Evolutionary conservation across 331 rosid species (phyloP), one percentile per base, ranked within the genome.

Genomic region (Stylosanthes scabra): DNA sequence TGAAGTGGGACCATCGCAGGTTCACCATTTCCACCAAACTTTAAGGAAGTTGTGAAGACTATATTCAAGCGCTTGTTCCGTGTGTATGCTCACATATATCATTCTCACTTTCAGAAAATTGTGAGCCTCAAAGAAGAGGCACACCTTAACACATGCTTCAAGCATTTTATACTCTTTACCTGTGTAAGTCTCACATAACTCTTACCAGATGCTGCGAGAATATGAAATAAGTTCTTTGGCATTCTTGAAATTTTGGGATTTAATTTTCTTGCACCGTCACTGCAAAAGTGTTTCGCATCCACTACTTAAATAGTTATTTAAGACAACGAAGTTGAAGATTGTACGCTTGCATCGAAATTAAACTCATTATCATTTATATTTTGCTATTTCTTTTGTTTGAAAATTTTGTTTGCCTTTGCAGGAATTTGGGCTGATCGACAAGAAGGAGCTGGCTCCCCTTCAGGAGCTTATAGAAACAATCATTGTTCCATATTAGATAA

Each of bases 111-210:
- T 66, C 99, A 96, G 90, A 95, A 95, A 86, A 95, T 95, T 74
- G 98, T 95, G 86, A 90, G 96, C 87, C 96, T 95, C 57, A 95
- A 95, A 91, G 99, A 95, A 78, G 99, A 95, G 89, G 99, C 99
- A 74, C 98, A 95, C 88, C 81, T 95, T 37, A 95, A 95, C 80
- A 95, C 99, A 49, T 95, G 99, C 96, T 95, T 95, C 93, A 95
- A 95, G 96, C 99, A 92, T 92, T 95, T 95, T 85, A 95, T 95
- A 75, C 96, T 95, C 70, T 95, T 95, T 70, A 95, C 98, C 72
- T 89, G 90, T 73, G 98, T 95, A 88, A 95, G 99, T 81, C 72
- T 69, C 51, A 28, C 52, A n/a, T 14, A 47, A 49, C 70, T 46
- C 25, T 40, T 7, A 28, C 3, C 2, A n/a, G 60, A n/a, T 59